phyloP scores from a whole-genome alignment of 306 rosid genomes.

The Albizia julibrissin region DNA sequence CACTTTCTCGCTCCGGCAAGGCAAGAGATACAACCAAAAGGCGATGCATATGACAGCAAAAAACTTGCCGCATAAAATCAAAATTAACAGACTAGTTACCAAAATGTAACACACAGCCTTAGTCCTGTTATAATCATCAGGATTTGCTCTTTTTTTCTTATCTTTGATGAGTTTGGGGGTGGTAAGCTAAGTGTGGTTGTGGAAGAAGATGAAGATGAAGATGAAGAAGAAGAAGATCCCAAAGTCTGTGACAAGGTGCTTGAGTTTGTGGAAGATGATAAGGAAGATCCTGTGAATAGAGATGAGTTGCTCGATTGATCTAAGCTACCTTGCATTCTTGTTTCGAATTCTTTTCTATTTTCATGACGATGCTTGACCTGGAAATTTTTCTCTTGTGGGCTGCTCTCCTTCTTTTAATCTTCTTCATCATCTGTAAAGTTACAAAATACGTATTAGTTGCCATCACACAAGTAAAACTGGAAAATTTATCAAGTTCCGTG shows the following conservation, averaged over 20 bases:
- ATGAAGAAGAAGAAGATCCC: background rate
- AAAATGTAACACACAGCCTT: background rate
- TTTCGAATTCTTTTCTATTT: background rate
- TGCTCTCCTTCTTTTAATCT: conserved; percentile 24
- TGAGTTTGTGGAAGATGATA: background rate
- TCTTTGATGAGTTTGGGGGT: background rate
- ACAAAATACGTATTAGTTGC: background rate
- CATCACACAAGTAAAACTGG: background rate
- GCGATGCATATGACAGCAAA: conserved; percentile 34
- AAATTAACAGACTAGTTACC: conserved; percentile 14
- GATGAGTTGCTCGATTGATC: conserved; percentile 13
- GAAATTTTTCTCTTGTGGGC: background rate
- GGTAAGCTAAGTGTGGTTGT: background rate
- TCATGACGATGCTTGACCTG: background rate
- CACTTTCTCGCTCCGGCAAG: background rate
- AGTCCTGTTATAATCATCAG: background rate
- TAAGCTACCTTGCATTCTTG: background rate
- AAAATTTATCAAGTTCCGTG: background rate
- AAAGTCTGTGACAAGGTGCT: background rate
- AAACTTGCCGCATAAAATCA: conserved; percentile 38
- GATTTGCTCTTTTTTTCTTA: background rate
- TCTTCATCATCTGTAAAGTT: conserved; percentile 32
- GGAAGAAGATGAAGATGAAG: too few species aligned
- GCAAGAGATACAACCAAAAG: conserved; percentile 32
- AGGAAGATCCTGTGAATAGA: conserved; percentile 19